phyloP scores from a whole-genome alignment of 2,329 filamentous ascomycete species.

The Zopfia rhizophila region DNA sequence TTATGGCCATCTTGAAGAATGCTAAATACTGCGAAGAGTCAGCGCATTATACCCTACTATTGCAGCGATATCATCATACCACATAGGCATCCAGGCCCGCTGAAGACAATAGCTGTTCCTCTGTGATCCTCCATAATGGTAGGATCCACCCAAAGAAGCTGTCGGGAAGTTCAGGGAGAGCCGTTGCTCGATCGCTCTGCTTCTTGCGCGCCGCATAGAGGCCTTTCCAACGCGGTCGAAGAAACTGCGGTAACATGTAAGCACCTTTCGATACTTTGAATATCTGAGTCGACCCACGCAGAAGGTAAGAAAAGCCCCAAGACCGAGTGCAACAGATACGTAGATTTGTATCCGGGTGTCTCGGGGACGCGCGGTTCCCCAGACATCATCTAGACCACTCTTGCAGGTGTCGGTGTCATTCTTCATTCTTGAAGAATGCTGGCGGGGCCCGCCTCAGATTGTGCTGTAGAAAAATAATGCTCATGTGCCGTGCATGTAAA shows the following conservation, averaged over 20 bases:
- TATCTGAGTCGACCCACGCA: conserved; percentile 65
- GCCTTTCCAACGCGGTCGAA: conserved; percentile 90
- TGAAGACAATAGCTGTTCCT: conserved; percentile 88
- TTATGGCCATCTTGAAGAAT: conserved; percentile 96
- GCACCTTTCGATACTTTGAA: conserved; percentile 12
- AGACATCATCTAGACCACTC: conserved; percentile 34
- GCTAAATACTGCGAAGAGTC: conserved; percentile 73
- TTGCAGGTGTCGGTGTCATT: conserved; percentile 29
- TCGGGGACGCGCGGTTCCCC: conserved; percentile 50
- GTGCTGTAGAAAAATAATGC: too few relatives aligned
- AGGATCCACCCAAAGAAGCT: conserved; percentile 95
- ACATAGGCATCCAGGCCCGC: conserved; percentile 96
- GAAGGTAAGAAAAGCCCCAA: conserved; percentile 78
- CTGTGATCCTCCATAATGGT: conserved; percentile 82
- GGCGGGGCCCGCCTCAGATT: too few relatives aligned
- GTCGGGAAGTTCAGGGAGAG: conserved; percentile 82
- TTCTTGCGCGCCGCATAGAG: conserved; percentile 91
- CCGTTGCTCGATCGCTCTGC: conserved; percentile 71
- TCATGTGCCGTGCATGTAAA: too few relatives aligned
- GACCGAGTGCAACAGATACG: conserved; percentile 75
- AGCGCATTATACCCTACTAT: conserved; percentile 4
- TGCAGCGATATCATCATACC: conserved; percentile 59
- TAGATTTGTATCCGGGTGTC: conserved; percentile 71
- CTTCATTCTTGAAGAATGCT: too few relatives aligned
- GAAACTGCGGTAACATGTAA: conserved; percentile 65